phyloP scores from a whole-genome alignment of 352 stramenopile species.

The Globisporangium cederbergense region DNA sequence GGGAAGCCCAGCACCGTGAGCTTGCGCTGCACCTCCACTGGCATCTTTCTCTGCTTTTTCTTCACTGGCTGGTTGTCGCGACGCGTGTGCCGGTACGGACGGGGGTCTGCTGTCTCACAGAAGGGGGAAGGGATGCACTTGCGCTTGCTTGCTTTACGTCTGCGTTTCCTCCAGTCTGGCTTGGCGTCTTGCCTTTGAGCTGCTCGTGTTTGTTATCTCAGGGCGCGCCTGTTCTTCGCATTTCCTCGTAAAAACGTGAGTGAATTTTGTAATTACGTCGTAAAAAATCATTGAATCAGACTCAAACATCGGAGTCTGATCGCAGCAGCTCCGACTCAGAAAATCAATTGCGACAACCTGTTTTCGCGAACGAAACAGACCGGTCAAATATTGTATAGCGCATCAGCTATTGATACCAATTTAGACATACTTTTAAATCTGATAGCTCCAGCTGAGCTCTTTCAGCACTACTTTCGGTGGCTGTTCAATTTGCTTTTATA shows the following conservation, averaged over 20 bases:
- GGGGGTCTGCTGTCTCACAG: neutral
- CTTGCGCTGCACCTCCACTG: constrained; percentile 94
- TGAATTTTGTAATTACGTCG: neutral
- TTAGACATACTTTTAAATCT: too few relatives aligned
- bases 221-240: neutral
- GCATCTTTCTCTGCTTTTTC: constrained; percentile 34
- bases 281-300: neutral
- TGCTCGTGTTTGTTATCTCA: constrained; percentile 5
- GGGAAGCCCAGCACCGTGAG: constrained; percentile 94
- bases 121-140: neutral
- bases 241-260: neutral
- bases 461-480: too few relatives aligned
- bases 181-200: neutral
- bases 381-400: too few relatives aligned
- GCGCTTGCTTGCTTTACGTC: neutral
- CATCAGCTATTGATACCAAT: too few relatives aligned
- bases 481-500: too few relatives aligned
- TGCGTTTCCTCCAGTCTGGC: neutral
- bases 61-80: neutral
- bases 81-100: neutral
- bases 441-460: too few relatives aligned
- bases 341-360: too few relatives aligned
- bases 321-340: too few relatives aligned
- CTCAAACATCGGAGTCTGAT: too few relatives aligned
- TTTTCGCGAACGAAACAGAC: too few relatives aligned